Base-by-base conservation (phyloP, 208 protist species). In the Acanthamoeba polyphaga region DNA sequence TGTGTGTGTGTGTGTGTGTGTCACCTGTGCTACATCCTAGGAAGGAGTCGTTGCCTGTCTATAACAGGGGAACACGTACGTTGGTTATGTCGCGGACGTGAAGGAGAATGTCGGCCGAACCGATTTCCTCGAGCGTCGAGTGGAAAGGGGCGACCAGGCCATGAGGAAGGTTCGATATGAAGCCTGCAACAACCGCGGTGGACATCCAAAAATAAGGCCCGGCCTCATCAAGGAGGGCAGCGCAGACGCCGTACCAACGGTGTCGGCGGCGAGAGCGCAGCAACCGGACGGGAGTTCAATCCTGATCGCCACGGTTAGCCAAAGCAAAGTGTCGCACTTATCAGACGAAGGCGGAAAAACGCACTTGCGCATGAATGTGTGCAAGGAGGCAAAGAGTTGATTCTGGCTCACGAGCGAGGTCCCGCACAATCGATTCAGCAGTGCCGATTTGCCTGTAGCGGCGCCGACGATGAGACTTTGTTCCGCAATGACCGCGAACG, bases 1-100 rank as follows among this genome's bases (percentile, higher is more conserved):
- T 43, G 70, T 46, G n/a, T 24, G 17, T 13, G 12, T 6, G 12
- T 9, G 7, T 46, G n/a, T 22, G 38, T 78, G 29, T 19, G 29
- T 51, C 72, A 49, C 8, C n/a, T n/a, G n/a, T n/a, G n/a, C n/a
- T n/a, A n/a, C 34, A 34, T 34, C 34, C 24, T 10, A n/a, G 62
- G 27, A 68, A 68, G 62, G 27, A 5, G 27, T 12, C 12, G 46
- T 49, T 49, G 46, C 7, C 46, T 12, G 12, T 49, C 46, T 9
- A 49, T 13, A 49, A 49, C 46, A 10, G 46, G 46, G 10, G 72
- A 13, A 8, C 12, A 38, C 32, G 43, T 64, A 88, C 80, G 32
- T 92, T 68, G 43, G 87, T 92, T 24, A 92, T 76, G 22, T 92
- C 87, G n/a, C 87, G 87, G 32, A 92, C 87, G 43, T 92, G 87